Base-by-base conservation (phyloP, 805 yeast genomes). In the Pichia insulana region DNA sequence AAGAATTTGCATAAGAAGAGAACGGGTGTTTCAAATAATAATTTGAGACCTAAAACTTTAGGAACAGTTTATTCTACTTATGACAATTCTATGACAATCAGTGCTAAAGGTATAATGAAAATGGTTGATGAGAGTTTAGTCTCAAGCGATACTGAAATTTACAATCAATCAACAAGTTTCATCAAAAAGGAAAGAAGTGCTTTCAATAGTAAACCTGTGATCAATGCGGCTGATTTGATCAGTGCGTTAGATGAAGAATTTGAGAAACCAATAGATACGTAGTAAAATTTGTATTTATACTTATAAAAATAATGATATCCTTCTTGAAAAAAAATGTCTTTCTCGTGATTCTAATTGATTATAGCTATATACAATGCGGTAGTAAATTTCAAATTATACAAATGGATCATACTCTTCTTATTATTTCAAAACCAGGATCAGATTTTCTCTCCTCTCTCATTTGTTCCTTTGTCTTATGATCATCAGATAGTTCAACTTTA, bases 401-500 rank as follows among this genome's bases (percentile, higher is more conserved):
- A 22, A 6, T 5, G 25, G 25, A 12, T n/a, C 15, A 28, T 28
- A n/a, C 31, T 28, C 31, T 28, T 11, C 10, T 28, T 6, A 45
- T 72, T 32, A 78, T 69, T 12, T 60, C 59, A 50, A 76, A 84
- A 0, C 92, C 94, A 10, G 86, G 80, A 36, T 74, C 72, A 11
- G 76, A 69, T 57, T 73, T 81, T 63, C 89, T 73, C 34, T 66
- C 65, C 9, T 53, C 56, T 42, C 80, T 68, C 59, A 78, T 68
- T 55, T 83, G 71, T 15, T 63, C 60, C 41, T 69, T 71, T 1
- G 78, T 62, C 51, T 78, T 62, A 16, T 65, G 65, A 25, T 68
- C 63, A 35, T 78, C 80, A 10, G 82, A 78, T 30, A 87, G 65
- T 52, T 87, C 90, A 25, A 90, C 92, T 37, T 74, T 75, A 8